A percentile compares a stretch with the other conserved stretches of the same genome.
phyloP scores from a whole-genome alignment of 257 asterid genomes.

The Solanum phureja region DNA sequence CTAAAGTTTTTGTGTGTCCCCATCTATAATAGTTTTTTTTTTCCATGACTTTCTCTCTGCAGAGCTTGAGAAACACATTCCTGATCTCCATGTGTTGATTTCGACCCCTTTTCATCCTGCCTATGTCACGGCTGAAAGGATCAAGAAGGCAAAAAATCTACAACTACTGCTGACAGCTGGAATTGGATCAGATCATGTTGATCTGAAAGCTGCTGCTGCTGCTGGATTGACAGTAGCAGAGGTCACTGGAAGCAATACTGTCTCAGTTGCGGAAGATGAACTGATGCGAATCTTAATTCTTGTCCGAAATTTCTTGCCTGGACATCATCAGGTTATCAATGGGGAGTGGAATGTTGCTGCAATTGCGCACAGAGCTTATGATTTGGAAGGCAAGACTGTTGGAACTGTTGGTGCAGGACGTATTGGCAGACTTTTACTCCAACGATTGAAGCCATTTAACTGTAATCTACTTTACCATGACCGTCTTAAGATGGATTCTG shows the following conservation, averaged over 20 bases:
- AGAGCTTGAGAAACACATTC: slow-evolving; percentile 95
- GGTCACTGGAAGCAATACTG: slow-evolving; percentile 92
- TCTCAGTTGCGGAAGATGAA: slow-evolving; percentile 97
- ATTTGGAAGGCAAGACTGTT: slow-evolving; percentile 97
- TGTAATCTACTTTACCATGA: slow-evolving; percentile 89
- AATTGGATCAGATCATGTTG: slow-evolving; percentile 92
- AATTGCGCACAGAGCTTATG: slow-evolving; percentile 81
- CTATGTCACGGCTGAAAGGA: slow-evolving; percentile 91
- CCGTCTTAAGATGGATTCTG: slow-evolving; percentile 64
- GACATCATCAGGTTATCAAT: slow-evolving; percentile 68
- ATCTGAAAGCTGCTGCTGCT: slow-evolving; percentile 93
- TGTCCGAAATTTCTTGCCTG: slow-evolving; percentile 82
- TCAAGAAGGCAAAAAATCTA: slow-evolving; percentile 80
- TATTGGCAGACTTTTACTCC: slow-evolving; percentile 75
- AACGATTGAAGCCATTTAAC: slow-evolving; percentile 88
- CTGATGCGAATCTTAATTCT: slow-evolving; percentile 96
- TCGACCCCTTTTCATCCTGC: slow-evolving; percentile 98
- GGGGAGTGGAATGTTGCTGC: slow-evolving; percentile 98
- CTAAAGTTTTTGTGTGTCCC: too few species aligned
- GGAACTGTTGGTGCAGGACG: slow-evolving; percentile 99
- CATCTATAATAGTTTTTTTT: not conserved
- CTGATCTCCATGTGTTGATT: slow-evolving; percentile 87
- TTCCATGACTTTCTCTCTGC: slow-evolving; percentile 11
- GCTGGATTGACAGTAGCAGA: slow-evolving; percentile 97
- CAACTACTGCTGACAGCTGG: slow-evolving; percentile 94